Conservation (phyloP, 148 eudicot species). For the Talinum fruticosum region DNA sequence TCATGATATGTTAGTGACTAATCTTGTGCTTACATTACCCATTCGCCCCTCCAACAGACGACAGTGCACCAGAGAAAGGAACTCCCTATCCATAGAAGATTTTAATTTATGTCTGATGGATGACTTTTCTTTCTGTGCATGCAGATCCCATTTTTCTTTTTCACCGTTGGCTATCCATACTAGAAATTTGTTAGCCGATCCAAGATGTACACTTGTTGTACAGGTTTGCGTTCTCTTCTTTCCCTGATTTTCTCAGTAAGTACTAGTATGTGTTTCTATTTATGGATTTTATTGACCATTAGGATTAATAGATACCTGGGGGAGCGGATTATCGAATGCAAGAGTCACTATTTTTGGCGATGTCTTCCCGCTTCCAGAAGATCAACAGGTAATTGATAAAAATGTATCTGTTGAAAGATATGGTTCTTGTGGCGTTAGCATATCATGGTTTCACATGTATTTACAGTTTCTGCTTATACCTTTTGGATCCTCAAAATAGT, state of each 20-base stretch:
- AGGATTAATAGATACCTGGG: slow-evolving; percentile 81
- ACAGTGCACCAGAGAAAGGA: too few species aligned
- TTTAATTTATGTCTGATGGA: not conserved
- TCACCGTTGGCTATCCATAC: slow-evolving; percentile 99
- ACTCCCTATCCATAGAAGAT: too few species aligned
- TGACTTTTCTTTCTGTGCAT: slow-evolving; percentile 8
- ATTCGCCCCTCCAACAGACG: too few species aligned
- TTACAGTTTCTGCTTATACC: not conserved
- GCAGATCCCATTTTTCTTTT: slow-evolving; percentile 97
- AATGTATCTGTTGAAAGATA: not conserved
- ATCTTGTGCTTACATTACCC: too few species aligned
- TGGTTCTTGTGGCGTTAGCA: not conserved
- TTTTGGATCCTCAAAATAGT: not conserved
- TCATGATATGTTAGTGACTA: too few species aligned
- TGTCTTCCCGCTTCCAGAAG: slow-evolving; percentile 83
- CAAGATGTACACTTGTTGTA: slow-evolving; percentile 91
- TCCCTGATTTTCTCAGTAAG: not conserved
- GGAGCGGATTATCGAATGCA: slow-evolving; percentile 99
- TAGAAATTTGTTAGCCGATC: slow-evolving; percentile 84
- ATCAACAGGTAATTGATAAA: slow-evolving; percentile 62
- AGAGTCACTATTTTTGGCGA: slow-evolving; percentile 96
- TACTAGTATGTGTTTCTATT: slow-evolving; percentile 21
- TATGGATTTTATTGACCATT: slow-evolving; percentile 35
- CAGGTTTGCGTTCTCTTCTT: slow-evolving; percentile 53
- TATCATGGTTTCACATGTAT: not conserved